Evolutionary conservation across 257 asterid genomes (phyloP).

Genomic region (Haberlea rhodopensis): DNA sequence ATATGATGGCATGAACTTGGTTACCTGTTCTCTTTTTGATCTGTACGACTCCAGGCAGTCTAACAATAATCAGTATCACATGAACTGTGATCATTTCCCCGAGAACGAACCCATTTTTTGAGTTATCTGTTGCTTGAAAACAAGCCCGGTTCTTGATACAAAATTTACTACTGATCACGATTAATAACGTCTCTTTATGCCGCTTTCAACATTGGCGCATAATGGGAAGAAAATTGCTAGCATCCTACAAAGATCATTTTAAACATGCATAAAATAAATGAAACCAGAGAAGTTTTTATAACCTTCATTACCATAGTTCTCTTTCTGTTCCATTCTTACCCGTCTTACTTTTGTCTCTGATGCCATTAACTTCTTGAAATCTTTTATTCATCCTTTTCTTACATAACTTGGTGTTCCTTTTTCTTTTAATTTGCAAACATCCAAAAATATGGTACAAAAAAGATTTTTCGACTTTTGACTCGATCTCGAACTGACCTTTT

Average conservation of each 20-base stretch:
- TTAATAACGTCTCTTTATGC: background rate
- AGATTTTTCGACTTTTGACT: background rate
- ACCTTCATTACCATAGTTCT: background rate
- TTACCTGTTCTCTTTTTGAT: background rate
- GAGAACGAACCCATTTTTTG: background rate
- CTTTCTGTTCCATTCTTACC: background rate
- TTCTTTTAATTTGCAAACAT: too few relatives aligned
- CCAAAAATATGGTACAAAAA: too few relatives aligned
- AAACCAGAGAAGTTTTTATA: background rate
- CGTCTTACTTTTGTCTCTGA: background rate
- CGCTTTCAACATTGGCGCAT: background rate
- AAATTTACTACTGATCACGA: background rate
- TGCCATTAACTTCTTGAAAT: background rate
- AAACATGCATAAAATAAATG: constrained; percentile 3
- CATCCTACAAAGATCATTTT: constrained; percentile 9
- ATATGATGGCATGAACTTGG: background rate
- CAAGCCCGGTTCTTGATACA: background rate
- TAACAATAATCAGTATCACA: background rate
- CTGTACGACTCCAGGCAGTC: background rate
- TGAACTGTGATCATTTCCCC: background rate
- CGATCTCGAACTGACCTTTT: too few relatives aligned
- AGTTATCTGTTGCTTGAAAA: background rate
- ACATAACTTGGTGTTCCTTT: background rate
- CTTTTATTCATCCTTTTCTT: background rate
- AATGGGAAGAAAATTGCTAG: background rate